Base-by-base conservation (phyloP, 1,284 basidiomycete genomes). In the Fomitopsis schrenkii region DNA sequence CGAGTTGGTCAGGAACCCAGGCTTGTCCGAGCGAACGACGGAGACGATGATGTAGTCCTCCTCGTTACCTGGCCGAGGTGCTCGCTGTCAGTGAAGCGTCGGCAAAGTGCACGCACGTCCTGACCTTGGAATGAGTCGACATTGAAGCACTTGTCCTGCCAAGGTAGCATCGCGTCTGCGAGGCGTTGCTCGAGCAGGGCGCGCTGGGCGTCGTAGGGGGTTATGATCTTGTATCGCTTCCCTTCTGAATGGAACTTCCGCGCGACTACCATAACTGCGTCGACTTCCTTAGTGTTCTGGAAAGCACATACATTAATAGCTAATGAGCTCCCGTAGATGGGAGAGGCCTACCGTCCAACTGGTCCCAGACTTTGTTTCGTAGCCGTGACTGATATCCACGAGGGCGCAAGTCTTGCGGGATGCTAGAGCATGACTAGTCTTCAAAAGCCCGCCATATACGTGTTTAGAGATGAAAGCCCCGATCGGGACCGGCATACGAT, bases 131-230 rank as follows among this genome's bases (percentile, higher is more conserved):
- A 88, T n/a, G 84, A 83, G 68, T 86, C 85, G 52, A 88, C 83
- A 79, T 81, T 83, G 70, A 86, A 88, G 63, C 81, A 83, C 58
- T 79, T 86, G 62, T 88, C 80, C 45, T 76, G 76, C 85, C 85
- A 88, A 3, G 77, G 63, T 1, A 89, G 71, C 5, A 73, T 70
- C 68, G 69, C 73, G 0, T 70, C 61, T 61, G 82, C 81, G 68
- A 91, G 76, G 6, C 60, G 64, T 1, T 73, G 63, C 66, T 87
- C 83, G 67, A 91, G 78, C 7, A 74, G 58, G 41, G 70, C 77
- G 17, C 86, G 78, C 68, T 91, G 88, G 2, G 77, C 80, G 68
- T 88, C 87, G 79, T 90, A 91, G 1, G 88, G 88, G 7, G 87
- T 91, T 55, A 91, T 86, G 57, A 91, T 81, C 50, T 80, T 79